A percentile compares a stretch with the other conserved stretches of the same genome.
Evolutionary conservation across 139 green algal species (phyloP).

Genomic region (Diplosphaera chodatii): DNA sequence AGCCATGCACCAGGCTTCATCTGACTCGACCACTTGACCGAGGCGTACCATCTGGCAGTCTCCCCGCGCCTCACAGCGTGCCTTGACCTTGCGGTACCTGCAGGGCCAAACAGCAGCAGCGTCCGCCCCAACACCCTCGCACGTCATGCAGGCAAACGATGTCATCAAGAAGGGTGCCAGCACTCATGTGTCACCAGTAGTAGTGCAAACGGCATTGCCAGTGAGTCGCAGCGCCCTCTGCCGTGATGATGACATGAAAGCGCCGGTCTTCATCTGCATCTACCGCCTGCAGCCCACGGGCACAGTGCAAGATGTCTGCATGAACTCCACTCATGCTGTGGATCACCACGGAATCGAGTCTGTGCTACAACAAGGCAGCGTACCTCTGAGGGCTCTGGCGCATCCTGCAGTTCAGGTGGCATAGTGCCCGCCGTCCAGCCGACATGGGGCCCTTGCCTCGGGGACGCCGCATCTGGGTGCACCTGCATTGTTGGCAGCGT

Average conservation of each 20-base stretch:
- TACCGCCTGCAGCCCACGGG: not conserved
- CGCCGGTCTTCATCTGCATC: slow-evolving; percentile 25
- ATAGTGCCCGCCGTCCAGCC: slow-evolving; percentile 69
- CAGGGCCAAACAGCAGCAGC: too few relatives aligned
- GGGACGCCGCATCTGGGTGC: slow-evolving; percentile 49
- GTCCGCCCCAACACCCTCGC: too few relatives aligned
- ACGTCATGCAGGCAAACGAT: too few relatives aligned
- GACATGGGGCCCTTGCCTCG: slow-evolving; percentile 46
- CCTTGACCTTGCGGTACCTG: slow-evolving; percentile 21
- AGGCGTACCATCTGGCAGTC: slow-evolving; percentile 56
- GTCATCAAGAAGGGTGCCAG: too few relatives aligned
- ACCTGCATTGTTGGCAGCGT: slow-evolving; percentile 43
- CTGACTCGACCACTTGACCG: too few relatives aligned
- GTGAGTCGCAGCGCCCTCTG: slow-evolving; percentile 67
- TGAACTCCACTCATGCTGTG: too few relatives aligned
- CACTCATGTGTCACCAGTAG: too few relatives aligned
- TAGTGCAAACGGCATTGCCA: slow-evolving; percentile 81
- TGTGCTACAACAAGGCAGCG: too few relatives aligned
- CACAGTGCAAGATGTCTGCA: too few relatives aligned
- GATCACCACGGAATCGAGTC: too few relatives aligned
- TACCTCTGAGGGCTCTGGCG: not conserved
- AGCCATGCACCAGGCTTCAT: too few relatives aligned
- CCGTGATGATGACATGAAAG: slow-evolving; percentile 78
- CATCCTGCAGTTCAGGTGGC: not conserved
- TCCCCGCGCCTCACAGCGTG: not conserved